Percentiles rank a stretch among this genome's conserved stretches.
Conservation (phyloP, 1,284 basidiomycete genomes). For the Hypsizygus ulmarius region DNA sequence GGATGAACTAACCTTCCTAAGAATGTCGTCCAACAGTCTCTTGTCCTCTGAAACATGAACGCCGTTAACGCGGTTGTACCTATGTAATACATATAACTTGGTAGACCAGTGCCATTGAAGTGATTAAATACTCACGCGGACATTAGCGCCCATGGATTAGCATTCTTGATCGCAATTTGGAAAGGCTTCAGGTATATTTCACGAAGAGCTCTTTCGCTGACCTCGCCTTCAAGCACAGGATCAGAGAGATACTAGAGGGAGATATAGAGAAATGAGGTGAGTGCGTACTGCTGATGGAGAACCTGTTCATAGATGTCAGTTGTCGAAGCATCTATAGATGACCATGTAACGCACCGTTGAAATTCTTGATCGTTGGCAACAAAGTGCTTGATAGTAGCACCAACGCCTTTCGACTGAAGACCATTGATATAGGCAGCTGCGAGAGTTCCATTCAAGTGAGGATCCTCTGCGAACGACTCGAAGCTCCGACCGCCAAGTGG, state of each 20-base stretch:
- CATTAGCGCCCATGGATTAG: slow-evolving; percentile 47
- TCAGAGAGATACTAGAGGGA: background rate
- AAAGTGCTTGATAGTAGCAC: slow-evolving; percentile 46
- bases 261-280: slow-evolving; percentile 12
- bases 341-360: slow-evolving; percentile 29
- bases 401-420: slow-evolving; percentile 49
- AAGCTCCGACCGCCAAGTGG: slow-evolving; percentile 50
- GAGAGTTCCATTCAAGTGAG: slow-evolving; percentile 37
- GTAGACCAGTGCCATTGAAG: background rate
- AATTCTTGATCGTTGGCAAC: slow-evolving; percentile 54
- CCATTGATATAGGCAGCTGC: slow-evolving; percentile 54
- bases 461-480: slow-evolving; percentile 53
- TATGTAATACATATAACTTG: slow-evolving; percentile 14
- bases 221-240: slow-evolving; percentile 31
- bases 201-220: slow-evolving; percentile 52
- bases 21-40: slow-evolving; percentile 42
- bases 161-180: slow-evolving; percentile 41
- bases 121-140: slow-evolving; percentile 32
- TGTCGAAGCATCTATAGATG: slow-evolving; percentile 2
- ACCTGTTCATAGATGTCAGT: slow-evolving; percentile 27
- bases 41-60: slow-evolving; percentile 45
- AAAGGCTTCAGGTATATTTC: slow-evolving; percentile 57
- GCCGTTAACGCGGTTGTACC: slow-evolving; percentile 57
- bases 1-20: slow-evolving; percentile 34
- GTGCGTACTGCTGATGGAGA: slow-evolving; percentile 47